Conservation (phyloP, 192 early-diverging fungal species). For the Podila clonocystis region DNA sequence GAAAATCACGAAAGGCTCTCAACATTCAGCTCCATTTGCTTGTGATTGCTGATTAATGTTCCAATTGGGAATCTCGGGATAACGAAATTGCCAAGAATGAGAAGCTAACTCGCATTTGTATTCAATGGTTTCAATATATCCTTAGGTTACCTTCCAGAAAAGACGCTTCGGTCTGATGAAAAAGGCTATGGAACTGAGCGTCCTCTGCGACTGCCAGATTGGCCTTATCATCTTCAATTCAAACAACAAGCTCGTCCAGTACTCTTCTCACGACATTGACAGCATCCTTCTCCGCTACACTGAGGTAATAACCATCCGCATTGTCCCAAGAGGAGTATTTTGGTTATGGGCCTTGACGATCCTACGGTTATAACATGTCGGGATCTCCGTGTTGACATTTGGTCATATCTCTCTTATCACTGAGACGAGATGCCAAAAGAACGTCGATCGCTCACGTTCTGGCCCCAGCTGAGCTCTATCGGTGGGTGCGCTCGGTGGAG, state of each 20-base stretch:
- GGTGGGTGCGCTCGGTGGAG: too few species aligned
- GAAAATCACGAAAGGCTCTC: background rate
- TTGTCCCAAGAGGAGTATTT: background rate
- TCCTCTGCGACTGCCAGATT: conserved; percentile 96
- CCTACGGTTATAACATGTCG: too few species aligned
- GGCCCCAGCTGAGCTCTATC: too few species aligned
- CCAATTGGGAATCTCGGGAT: too few species aligned
- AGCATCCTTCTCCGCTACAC: conserved; percentile 91
- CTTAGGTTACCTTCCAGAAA: conserved; percentile 95
- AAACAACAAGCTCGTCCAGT: conserved; percentile 94
- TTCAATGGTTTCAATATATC: background rate
- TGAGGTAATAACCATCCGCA: conserved; percentile 51
- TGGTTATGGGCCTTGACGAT: background rate
- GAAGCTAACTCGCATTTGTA: background rate
- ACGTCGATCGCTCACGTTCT: too few species aligned
- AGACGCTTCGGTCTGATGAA: conserved; percentile 96
- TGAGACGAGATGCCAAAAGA: too few species aligned
- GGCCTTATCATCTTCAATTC: conserved; percentile 95
- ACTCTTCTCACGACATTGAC: conserved; percentile 94
- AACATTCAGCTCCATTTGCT: too few species aligned
- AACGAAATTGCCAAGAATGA: too few species aligned
- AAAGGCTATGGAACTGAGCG: conserved; percentile 95
- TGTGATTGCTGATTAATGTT: too few species aligned
- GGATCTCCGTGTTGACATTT: too few species aligned
- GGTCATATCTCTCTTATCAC: too few species aligned